Evolutionary conservation across 176 grass and related monocot species (phyloP), one percentile per base, ranked within the genome.

Genomic region (Musa beccarii): DNA sequence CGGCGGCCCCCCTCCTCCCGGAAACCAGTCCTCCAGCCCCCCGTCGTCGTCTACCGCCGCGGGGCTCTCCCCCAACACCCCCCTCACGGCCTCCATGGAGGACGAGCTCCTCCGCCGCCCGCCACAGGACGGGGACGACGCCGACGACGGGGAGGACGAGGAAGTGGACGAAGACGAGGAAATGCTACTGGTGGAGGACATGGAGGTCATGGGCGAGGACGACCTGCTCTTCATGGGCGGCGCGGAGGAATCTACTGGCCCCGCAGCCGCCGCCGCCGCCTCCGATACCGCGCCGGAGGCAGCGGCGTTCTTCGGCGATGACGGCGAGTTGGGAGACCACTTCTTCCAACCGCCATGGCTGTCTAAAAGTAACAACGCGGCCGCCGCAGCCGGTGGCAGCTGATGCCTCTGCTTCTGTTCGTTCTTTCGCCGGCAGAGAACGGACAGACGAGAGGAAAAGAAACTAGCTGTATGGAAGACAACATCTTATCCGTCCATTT

Each of bases 161-260:
- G 34, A 43, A 43, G 34, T 6, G 34, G 34, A 43, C 34, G 57
- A 62, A 6, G 17, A 62, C 57, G 57, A 62, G 17, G 13, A 53
- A 52, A 13, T 73, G 50, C 51, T 73, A 14, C 21, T 53, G 51
- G 70, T 73, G 20, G 70, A 73, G n/a, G n/a, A 26, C 51, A 54
- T 73, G 70, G 51, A 73, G 19, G 51, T 54, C 49, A 53, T 73
- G 50, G 70, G 70, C 70, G 49, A 73, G 29, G 70, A 73, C 70
- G 70, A 73, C 51, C 14, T 53, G 70, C n/a, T 73, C 3, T 73
- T 73, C 51, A 53, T 25, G 70, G 51, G 19, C 70, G 20, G 9
- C 28, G 68, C 28, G 1, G 12, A 62, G 57, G 57, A 19, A 15
- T n/a, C 20, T 8, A 11, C 17, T n/a, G 57, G 20, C 57, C 17